Evolutionary conservation across 768 basidiomycete genomes (phyloP), one percentile per base, ranked within the genome.

Genomic region (Tephrocybe rancida): DNA sequence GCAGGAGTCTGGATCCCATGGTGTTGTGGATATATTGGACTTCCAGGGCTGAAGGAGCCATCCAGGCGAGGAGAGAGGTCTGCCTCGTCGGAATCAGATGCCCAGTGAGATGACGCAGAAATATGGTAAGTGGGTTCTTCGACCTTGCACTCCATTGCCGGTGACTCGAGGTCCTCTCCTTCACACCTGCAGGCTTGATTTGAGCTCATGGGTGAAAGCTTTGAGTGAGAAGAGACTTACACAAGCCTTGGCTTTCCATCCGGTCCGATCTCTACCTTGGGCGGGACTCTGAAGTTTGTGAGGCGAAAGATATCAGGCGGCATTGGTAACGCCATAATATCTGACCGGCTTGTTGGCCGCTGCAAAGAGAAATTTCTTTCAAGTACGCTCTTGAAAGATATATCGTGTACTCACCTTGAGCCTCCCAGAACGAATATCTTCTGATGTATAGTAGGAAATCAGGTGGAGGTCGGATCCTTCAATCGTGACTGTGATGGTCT

Each of bases 401-500:
- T 16, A 29, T 32, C 37, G 27, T 14, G 16, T 21, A 49, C 71
- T 44, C 52, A 79, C 80, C 69, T 78, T 82, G 27, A 95, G 74
- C 44, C 81, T 78, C 22, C 88, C 88, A 14, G 80, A 79, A 8
- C 84, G 78, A 24, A 91, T 83, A 64, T 94, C 92, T 43, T 90
- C 86, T 37, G 87, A 81, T 6, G 86, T 86, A 67, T 91, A 93
- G 73, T 94, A 93, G 14, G 88, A 88, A 56, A 93, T 84, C 56
- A 92, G 79, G 65, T 93, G 91, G 46, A 92, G 82, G 71, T 90
- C 85, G 45, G 85, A 87, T 13, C 86, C 86, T 56, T 90, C 87
- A 51, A 90, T 84, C 34, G 82, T 83, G 44, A 92, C 86, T 8
- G 91, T 92, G 63, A 92, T 91, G n/a, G 90, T 92, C 90, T 93